phyloP scores from a whole-genome alignment of 768 basidiomycete species.

The Leucocoprinus birnbaumii region DNA sequence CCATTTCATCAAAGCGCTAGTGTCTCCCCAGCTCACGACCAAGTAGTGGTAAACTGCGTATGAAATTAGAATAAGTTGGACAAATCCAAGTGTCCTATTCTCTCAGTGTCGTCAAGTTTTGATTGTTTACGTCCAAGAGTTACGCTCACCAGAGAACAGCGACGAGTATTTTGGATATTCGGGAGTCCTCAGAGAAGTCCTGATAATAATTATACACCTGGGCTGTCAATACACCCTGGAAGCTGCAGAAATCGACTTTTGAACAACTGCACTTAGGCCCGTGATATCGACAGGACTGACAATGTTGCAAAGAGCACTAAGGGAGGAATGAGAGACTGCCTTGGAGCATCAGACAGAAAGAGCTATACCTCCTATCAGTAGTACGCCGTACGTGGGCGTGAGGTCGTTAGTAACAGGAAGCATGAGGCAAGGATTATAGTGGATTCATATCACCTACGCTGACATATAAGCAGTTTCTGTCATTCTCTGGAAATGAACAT shows the following conservation, averaged over 20 bases:
- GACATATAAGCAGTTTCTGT: too few species aligned
- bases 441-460: too few species aligned
- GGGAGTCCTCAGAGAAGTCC: conserved; percentile 15
- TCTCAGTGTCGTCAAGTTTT: not conserved
- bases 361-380: conserved; percentile 18
- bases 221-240: conserved; percentile 18
- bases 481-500: too few species aligned
- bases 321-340: not conserved
- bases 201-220: conserved; percentile 19
- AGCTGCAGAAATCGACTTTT: conserved; percentile 10
- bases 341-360: not conserved
- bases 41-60: conserved; percentile 19
- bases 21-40: conserved; percentile 17
- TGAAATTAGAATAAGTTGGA: conserved; percentile 16
- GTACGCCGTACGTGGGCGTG: conserved; percentile 17
- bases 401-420: too few species aligned
- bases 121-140: not conserved
- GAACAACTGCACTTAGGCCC: too few species aligned
- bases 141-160: not conserved
- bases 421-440: too few species aligned
- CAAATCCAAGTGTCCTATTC: conserved; percentile 16
- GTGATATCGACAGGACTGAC: not conserved
- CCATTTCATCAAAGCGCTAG: not conserved
- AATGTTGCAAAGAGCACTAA: conserved; percentile 2
- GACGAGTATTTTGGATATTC: conserved; percentile 14